Base-by-base conservation (phyloP, 2,329 filamentous ascomycete species). In the Simplicillium aogashimaense region DNA sequence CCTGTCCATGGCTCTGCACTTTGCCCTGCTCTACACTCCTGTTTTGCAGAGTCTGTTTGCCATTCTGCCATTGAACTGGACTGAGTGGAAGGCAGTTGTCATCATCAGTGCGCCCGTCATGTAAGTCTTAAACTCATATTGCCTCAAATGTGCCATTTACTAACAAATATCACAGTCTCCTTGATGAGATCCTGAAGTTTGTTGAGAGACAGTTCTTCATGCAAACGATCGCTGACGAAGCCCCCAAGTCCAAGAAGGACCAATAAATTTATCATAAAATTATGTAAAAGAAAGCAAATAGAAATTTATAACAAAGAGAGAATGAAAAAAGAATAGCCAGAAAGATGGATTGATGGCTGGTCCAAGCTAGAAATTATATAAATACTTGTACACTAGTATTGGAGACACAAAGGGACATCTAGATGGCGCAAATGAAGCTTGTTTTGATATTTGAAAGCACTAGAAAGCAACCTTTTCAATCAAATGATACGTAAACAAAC, bases 1-100 rank as follows among this genome's bases (percentile, higher is more conserved):
- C 10, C 69, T 98, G 47, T 94, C 86, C 31, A 98, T 98, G 92
- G 79, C 78, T 1, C 74, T 98, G 42, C 92, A 98, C 71, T 95
- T 97, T 61, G 86, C 81, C 17, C 81, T 98, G 37, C 74, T 98
- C 30, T 98, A 98, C 65, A 83, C 82, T 3, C 92, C 94, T 0
- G 78, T 95, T 65, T 66, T 98, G 43, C 90, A 95, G 65, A 70
- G 69, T 7, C 67, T 98, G 43, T 98, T 98, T 68, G 86, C 85
- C 30, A 97, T 98, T 48, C 65, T 95, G 47, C 89, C 92, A 9
- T 65, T 98, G 50, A 83, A 90, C 57, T 78, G 75, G 76, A 71
- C 66, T 15, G 92, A 98, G 65, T 98, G 92, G 92, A 80, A 87
- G 65, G 89, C 94, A 14, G 92, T 98, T 36, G 56, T 95, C 47